These are phyloP conservation scores for Boletus semigastroideus DNA, from an alignment of 1,284 basidiomycete species.

Conservation along the genomic window DNA sequence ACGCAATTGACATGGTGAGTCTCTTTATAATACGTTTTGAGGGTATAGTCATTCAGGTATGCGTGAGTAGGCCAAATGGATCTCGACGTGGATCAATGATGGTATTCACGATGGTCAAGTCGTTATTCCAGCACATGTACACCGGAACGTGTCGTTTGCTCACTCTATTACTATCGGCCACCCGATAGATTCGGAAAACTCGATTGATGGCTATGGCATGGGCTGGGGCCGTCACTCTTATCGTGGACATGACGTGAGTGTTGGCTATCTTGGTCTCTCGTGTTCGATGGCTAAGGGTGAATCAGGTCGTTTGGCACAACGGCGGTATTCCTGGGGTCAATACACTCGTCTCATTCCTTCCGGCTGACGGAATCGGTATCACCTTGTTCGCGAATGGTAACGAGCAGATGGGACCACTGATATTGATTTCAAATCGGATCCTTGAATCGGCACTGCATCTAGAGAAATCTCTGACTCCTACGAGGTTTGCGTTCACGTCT, in stretches of 20 bases:
- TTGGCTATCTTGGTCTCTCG: not conserved
- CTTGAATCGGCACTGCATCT: conserved; percentile 19
- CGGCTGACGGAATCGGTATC: conserved; percentile 31
- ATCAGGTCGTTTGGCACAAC: conserved; percentile 29
- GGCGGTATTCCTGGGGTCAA: conserved; percentile 34
- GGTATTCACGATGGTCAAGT: conserved; percentile 27
- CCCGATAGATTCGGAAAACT: conserved; percentile 8
- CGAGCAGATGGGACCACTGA: conserved; percentile 9
- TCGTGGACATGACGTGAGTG: conserved; percentile 36
- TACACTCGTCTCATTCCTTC: conserved; percentile 28
- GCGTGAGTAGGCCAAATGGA: conserved; percentile 32
- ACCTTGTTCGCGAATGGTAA: conserved; percentile 33
- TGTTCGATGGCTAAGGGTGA: not conserved
- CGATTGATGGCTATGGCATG: conserved; percentile 33
- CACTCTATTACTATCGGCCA: conserved; percentile 19
- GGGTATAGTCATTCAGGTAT: too few species aligned
- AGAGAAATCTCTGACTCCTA: not conserved
- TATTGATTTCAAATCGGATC: conserved; percentile 15
- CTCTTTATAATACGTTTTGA: not conserved
- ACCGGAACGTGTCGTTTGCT: conserved; percentile 28
- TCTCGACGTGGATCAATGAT: conserved; percentile 30
- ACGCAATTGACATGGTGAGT: conserved; percentile 37
- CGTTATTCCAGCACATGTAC: conserved; percentile 29
- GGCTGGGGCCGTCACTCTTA: conserved; percentile 37
- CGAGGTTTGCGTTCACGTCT: conserved; percentile 4